Evolutionary conservation across 2,329 filamentous ascomycete species (phyloP).

Genomic region (Fusarium camptoceras): DNA sequence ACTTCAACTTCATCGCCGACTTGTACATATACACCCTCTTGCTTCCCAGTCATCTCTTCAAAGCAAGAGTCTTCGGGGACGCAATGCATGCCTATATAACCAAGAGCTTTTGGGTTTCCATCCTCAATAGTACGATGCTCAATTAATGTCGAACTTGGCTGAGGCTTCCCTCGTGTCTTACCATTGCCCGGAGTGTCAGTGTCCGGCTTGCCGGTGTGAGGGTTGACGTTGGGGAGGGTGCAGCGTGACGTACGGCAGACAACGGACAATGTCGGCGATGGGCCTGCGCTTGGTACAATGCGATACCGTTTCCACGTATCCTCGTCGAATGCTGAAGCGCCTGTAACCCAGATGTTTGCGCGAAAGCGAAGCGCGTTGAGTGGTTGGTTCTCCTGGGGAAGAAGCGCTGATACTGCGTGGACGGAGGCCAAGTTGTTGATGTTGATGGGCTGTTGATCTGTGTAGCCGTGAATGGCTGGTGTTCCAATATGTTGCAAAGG

Average conservation of each 20-base stretch:
- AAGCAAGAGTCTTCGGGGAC: conserved; percentile 44
- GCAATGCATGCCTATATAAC: conserved; percentile 49
- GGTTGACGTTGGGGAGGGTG: conserved; percentile 35
- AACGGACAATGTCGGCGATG: conserved; percentile 19
- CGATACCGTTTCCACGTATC: conserved; percentile 34
- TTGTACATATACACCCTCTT: conserved; percentile 24
- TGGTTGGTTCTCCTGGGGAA: conserved; percentile 29
- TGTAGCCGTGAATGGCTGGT: conserved; percentile 35
- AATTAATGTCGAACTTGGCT: conserved; percentile 45
- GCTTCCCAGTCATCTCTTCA: conserved; percentile 5
- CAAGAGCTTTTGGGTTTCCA: conserved; percentile 45
- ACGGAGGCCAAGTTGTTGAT: conserved; percentile 34
- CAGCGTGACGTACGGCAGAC: conserved; percentile 38
- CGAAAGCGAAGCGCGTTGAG: conserved; percentile 37
- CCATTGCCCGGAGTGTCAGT: conserved; percentile 4
- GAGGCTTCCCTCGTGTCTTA: conserved; percentile 40
- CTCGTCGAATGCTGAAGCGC: conserved; percentile 28
- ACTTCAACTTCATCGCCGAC: conserved; percentile 49
- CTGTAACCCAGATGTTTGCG: conserved; percentile 36
- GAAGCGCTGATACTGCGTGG: conserved; percentile 25
- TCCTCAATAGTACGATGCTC: conserved; percentile 41
- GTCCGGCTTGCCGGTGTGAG: conserved; percentile 17
- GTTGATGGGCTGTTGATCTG: conserved; percentile 38
- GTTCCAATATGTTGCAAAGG: conserved; percentile 24
- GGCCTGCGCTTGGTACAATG: background rate